phyloP scores from a whole-genome alignment of 2,329 filamentous ascomycete species.

The Thelonectria discophora region DNA sequence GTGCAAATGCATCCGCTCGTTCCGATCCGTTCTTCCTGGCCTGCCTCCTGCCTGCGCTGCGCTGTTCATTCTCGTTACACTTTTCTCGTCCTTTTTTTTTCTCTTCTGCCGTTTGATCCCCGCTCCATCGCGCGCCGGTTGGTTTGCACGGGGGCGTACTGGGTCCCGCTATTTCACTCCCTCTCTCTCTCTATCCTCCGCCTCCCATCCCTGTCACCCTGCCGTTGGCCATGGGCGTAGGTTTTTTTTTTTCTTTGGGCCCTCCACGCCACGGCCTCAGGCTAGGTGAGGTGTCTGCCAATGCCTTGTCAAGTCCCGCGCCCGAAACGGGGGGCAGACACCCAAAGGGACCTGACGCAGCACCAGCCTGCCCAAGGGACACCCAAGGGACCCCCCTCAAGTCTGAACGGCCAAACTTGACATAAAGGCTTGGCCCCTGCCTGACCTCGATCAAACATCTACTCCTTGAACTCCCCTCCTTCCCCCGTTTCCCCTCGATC shows the following conservation, averaged over 20 bases:
- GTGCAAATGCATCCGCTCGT: conserved; percentile 5
- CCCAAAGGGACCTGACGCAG: too few relatives aligned
- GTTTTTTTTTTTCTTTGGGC: conserved; percentile 27
- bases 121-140: conserved; percentile 25
- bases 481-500: conserved; percentile 34
- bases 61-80: not conserved
- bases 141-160: conserved; percentile 32
- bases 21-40: conserved; percentile 8
- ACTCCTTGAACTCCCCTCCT: conserved; percentile 39
- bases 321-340: not conserved
- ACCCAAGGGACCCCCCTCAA: not conserved
- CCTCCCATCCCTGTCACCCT: conserved; percentile 14
- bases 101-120: conserved; percentile 26
- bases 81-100: conserved; percentile 18
- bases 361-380: conserved; percentile 27
- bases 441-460: conserved; percentile 41
- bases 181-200: conserved; percentile 8
- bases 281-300: not conserved
- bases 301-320: conserved; percentile 43
- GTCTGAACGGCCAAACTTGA: conserved; percentile 34
- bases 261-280: conserved; percentile 34
- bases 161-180: conserved; percentile 24
- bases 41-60: conserved; percentile 11
- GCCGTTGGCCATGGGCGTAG: conserved; percentile 31
- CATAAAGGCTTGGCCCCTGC: conserved; percentile 45